These are phyloP conservation scores for Talaromyces adpressus DNA, from an alignment of 495 filamentous ascomycete genomes.

Conservation along the genomic window DNA sequence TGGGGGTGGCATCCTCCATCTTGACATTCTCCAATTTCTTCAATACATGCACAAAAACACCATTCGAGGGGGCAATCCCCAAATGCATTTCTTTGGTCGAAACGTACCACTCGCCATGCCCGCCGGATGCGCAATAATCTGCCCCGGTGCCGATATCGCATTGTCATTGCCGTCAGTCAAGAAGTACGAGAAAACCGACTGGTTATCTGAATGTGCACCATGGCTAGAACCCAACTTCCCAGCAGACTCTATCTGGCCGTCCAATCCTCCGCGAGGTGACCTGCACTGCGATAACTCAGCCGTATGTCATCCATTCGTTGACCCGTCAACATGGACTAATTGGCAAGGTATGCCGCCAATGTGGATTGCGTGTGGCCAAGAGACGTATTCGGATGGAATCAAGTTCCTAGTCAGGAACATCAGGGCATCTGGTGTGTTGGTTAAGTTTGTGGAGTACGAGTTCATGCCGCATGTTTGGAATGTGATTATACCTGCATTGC, in stretches of 20 bases:
- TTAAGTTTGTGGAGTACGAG: constrained; percentile 13
- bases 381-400: constrained; percentile 12
- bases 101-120: neutral
- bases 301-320: constrained; percentile 14
- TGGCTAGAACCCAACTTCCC: no score
- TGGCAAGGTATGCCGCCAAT: constrained; percentile 12
- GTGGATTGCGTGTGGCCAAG: constrained; percentile 12
- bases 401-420: constrained; percentile 7
- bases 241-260: neutral
- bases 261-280: constrained; percentile 13
- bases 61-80: neutral
- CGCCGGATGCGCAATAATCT: neutral
- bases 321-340: constrained; percentile 3
- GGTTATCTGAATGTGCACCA: no score
- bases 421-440: neutral
- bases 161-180: neutral
- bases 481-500: constrained; percentile 2
- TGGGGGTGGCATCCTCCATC: constrained; percentile 10
- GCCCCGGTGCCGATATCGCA: neutral
- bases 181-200: neutral
- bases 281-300: constrained; percentile 10
- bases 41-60: neutral
- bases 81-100: neutral
- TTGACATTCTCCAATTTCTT: constrained; percentile 13
- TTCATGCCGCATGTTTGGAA: constrained; percentile 11